Conservation (phyloP, 2,329 filamentous ascomycete genomes). For the Elsinoe batatas region DNA sequence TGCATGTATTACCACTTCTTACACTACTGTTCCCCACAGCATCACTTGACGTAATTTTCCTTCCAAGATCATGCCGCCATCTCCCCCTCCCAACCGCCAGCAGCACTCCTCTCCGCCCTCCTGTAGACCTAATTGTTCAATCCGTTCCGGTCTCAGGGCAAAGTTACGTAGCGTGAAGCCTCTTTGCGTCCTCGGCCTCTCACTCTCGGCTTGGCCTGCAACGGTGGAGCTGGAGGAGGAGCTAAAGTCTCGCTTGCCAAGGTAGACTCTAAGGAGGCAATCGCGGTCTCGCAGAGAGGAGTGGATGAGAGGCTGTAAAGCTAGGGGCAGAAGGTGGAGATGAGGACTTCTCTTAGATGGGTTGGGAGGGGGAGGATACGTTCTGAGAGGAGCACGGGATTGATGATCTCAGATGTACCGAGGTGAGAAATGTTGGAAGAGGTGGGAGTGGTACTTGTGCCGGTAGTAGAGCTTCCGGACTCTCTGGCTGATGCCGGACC, state of each 20-base stretch:
- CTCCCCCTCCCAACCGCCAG: too few relatives aligned
- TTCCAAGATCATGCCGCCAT: too few relatives aligned
- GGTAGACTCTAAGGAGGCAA: background rate
- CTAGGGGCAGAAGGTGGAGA: background rate
- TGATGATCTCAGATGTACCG: background rate
- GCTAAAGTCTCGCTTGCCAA: background rate
- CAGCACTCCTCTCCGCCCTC: too few relatives aligned
- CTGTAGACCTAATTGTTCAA: background rate
- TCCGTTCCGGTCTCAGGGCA: background rate
- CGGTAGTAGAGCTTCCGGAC: too few relatives aligned
- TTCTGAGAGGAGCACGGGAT: background rate
- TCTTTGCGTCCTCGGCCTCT: background rate
- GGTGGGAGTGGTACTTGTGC: background rate
- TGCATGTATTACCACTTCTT: too few relatives aligned
- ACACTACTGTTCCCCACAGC: too few relatives aligned
- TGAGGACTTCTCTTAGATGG: background rate
- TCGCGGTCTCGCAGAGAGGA: background rate
- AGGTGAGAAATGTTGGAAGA: background rate
- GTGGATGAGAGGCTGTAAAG: background rate
- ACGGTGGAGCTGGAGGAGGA: background rate
- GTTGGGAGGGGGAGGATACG: background rate
- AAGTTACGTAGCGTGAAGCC: background rate
- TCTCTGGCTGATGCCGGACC: too few relatives aligned
- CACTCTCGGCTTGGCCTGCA: too few relatives aligned
- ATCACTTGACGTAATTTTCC: too few relatives aligned